Evolutionary conservation across 2,329 filamentous ascomycete genomes (phyloP), one percentile per base, ranked within the genome.

Genomic region (Fusarium buxicola): DNA sequence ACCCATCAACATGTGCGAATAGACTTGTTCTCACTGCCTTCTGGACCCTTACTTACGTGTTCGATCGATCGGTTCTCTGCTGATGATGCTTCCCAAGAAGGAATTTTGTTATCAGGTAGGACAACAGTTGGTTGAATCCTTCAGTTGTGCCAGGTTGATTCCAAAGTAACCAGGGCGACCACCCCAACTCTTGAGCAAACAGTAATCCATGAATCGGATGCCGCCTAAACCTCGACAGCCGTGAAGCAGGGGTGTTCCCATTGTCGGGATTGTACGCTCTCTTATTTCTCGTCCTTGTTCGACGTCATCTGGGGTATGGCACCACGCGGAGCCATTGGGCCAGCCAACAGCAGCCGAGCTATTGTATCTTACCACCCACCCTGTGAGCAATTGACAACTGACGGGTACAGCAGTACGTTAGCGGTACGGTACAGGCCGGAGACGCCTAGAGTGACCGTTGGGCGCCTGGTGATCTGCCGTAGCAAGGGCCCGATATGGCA

Each of bases 301-400:
- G 58, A 66, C 66, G 39, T 45, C 34, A 48, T 55, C 62, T 47
- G 62, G 62, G 62, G 62, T 65, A 65, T 65, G 62, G 62, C 62
- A 66, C 62, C 62, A 65, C 62, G 28, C 35, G 21, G 35, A 15
- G 35, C 34, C 46, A 49, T 13, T 21, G 25, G 21, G 16, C 45
- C 27, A 15, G 13, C 15, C 3, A 16, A 15, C 15, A 13, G 36
- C 25, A 16, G 10, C 15, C 15, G n/a, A 11, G 21, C 21, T 4
- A 6, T 21, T 24, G 45, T 8, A n/a, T n/a, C n/a, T n/a, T n/a
- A n/a, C n/a, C n/a, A n/a, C n/a, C 18, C 16, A 18, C n/a, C n/a
- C 24, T 12, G 10, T n/a, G n/a, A n/a, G 21, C 21, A 21, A 6
- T 21, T 24, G 45, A 28, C 45, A 55, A 15, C 35, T 39, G 13